Evolutionary conservation across 768 basidiomycete genomes (phyloP), one percentile per base, ranked within the genome.

Genomic region (Lentinula sp.): DNA sequence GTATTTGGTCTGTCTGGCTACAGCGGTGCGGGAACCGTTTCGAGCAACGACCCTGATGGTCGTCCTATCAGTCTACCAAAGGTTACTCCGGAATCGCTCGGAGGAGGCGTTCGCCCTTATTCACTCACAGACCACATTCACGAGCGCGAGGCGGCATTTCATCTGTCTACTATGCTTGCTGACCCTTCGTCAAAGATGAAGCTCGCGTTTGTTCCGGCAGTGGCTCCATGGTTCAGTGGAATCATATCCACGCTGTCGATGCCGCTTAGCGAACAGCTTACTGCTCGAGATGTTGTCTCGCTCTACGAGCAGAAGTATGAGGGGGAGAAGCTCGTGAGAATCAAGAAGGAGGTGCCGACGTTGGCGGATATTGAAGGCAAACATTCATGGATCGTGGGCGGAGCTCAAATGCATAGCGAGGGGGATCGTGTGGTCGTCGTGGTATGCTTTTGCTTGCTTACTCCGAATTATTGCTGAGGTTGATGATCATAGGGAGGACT

Each of bases 71-170:
- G 86, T 39, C 77, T 85, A 13, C 88, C 97, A 48, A 98, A 98
- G 73, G 83, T 97, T 13, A 78, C 86, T 1, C 80, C 91, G 0
- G 86, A 91, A 65, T 86, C 80, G 63, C 84, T 99, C 13, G 77
- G 75, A 1, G 87, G 89, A 11, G 91, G 87, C 2, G 74, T 98
- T 52, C 83, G 86, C 57, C 88, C 95, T 6, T 99, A 99, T 75
- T 69, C 93, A 0, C 76, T 99, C 52, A 99, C 97, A 13, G 95
- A 95, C 72, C 97, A 99, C 75, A 97, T 99, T 69, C 97, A 99
- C 78, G 97, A 99, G 73, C 91, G 97, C 49, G 97, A 99, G 74
- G 93, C 95, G 0, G 86, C 88, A 2, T 77, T 78, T 65, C 97
- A 97, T 72, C 85, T 99, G 55, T 85, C 89, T 7, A 73, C 72